Evolutionary conservation across 805 yeast genomes (phyloP).

Genomic region (Hanseniaspora guilliermondii): DNA sequence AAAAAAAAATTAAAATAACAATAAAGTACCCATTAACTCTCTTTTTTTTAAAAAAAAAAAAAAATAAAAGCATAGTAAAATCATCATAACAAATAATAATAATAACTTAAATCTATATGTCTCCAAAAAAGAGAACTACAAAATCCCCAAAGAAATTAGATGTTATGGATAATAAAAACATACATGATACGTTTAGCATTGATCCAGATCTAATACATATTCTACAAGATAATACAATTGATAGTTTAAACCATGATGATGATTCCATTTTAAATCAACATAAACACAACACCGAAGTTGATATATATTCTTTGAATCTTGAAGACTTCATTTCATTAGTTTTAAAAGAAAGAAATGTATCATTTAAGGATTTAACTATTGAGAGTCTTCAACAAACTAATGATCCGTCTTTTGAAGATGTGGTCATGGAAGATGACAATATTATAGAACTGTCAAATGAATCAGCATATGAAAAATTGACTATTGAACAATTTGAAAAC

Average conservation of each 20-base stretch:
- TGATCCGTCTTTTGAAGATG: neutral
- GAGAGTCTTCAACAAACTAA: neutral
- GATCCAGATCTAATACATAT: constrained; percentile 9
- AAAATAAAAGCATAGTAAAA: too few relatives aligned
- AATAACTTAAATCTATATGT: neutral
- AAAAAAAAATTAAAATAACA: too few relatives aligned
- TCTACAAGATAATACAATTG: neutral
- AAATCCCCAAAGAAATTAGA: neutral
- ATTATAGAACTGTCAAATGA: neutral
- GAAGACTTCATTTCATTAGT: constrained; percentile 10
- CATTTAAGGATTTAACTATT: constrained; percentile 1
- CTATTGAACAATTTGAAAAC: constrained; percentile 31
- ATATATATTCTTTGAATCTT: neutral
- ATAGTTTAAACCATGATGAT: neutral
- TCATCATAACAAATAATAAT: too few relatives aligned
- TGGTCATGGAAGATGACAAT: neutral
- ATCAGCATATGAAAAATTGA: neutral
- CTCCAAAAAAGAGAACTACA: neutral
- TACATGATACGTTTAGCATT: neutral
- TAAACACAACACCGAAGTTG: neutral
- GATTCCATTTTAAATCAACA: neutral
- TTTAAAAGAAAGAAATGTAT: constrained; percentile 6
- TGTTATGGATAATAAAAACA: neutral
- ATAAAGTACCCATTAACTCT: too few relatives aligned
- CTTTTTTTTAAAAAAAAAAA: too few relatives aligned